A percentile compares a stretch with the other conserved stretches of the same genome.
Evolutionary conservation across 2,329 filamentous ascomycete species (phyloP).

Genomic region (Rhynchosporium graminicola): DNA sequence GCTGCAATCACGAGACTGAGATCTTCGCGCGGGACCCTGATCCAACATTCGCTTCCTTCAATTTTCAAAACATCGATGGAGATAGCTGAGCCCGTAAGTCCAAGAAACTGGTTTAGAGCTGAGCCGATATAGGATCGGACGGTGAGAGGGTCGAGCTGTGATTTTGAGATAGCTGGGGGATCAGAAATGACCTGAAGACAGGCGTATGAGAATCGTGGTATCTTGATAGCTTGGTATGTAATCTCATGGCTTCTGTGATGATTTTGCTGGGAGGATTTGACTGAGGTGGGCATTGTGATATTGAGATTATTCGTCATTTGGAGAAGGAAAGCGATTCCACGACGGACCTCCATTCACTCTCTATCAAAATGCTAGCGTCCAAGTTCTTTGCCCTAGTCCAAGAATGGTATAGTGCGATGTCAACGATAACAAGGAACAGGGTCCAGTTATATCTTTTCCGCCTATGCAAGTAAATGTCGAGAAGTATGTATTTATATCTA

Average conservation of each 20-base stretch:
- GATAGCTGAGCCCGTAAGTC: conserved; percentile 66
- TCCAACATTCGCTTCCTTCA: conserved; percentile 57
- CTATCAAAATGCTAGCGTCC: neutral
- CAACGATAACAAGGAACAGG: too few species aligned
- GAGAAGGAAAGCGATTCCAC: neutral
- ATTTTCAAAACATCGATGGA: conserved; percentile 70
- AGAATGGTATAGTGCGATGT: too few species aligned
- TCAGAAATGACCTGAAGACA: conserved; percentile 52
- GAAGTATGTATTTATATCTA: too few species aligned
- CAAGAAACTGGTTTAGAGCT: conserved; percentile 69
- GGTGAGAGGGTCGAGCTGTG: conserved; percentile 60
- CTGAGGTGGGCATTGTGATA: neutral
- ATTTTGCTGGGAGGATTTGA: neutral
- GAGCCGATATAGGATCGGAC: conserved; percentile 62
- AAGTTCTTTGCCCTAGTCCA: neutral
- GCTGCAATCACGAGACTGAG: conserved; percentile 62
- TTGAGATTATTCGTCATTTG: neutral
- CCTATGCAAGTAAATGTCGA: too few species aligned
- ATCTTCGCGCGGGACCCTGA: conserved; percentile 64
- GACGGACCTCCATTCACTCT: neutral
- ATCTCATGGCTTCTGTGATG: conserved; percentile 46
- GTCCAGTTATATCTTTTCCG: too few species aligned
- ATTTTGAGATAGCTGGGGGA: conserved; percentile 24
- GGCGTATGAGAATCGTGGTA: conserved; percentile 57
- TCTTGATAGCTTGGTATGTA: conserved; percentile 52